Base-by-base conservation (phyloP, 148 eudicot species). In the Cornus florida region DNA sequence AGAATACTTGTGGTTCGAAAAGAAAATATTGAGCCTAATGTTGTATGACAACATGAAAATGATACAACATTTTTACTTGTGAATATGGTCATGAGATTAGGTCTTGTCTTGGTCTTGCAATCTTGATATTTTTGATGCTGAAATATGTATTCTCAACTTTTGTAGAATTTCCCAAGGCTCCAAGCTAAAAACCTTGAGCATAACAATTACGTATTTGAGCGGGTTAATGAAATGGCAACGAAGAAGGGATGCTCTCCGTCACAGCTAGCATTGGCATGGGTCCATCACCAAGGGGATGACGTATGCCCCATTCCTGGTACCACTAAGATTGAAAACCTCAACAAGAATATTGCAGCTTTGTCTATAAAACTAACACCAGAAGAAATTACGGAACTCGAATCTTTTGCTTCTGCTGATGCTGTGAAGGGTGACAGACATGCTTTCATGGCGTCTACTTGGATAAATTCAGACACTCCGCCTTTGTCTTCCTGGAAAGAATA, bases 181-280 rank as follows among this genome's bases (percentile, higher is more conserved):
- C 43, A 12, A 68, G 41, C 71, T 16, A 19, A 68, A 68, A 68
- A 68, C 32, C 71, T 68, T 4, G 19, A 68, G 16, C 71, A 68
- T 4, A 68, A 68, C 19, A 8, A 31, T 0, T 8, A 28, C 14
- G 3, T 68, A 9, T 68, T 24, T 31, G 71, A 68, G 9, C 19
- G 17, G 9, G 41, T 68, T 68, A 68, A 10, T 4, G 17, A 24
- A 68, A 68, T 68, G 71, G 71, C 71, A 31, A 32, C 16, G 12
- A 68, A 16, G 71, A 68, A 68, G 39, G 71, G 71, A 5, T 68
- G 71, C 71, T 32, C 16, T 16, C 71, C 71, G 6, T 24, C 71
- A 8, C 71, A 68, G 41, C 39, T 68, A 68, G 71, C 71, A 68
- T 32, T 68, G 71, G 71, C 71, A 32, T 68, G 71, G 71, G 35